These are phyloP conservation scores for Plectranthus barbatus DNA, from an alignment of 257 asterid species.

Conservation along the genomic window DNA sequence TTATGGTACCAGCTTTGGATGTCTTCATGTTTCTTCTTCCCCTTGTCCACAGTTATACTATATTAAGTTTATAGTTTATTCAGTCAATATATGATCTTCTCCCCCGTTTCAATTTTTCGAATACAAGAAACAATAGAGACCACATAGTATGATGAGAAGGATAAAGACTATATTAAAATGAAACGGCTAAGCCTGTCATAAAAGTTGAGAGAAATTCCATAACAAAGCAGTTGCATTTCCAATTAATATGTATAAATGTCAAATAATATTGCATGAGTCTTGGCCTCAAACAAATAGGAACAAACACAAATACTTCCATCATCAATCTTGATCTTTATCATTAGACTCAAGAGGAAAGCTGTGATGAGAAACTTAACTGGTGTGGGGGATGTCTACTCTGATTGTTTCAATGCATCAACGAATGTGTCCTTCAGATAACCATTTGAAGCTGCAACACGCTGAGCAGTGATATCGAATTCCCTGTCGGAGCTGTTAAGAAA, in stretches of 20 bases:
- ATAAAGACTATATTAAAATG: neutral
- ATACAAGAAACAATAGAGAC: no score
- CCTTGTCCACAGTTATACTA: slow-evolving; percentile 3
- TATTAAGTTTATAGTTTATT: slow-evolving; percentile 24
- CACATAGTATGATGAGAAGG: neutral
- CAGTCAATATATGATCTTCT: neutral
- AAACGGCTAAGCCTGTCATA: neutral
- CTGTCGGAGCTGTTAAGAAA: slow-evolving; percentile 46
- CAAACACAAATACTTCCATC: slow-evolving; percentile 5
- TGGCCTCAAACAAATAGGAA: slow-evolving; percentile 20
- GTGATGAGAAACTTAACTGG: slow-evolving; percentile 13
- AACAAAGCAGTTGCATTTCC: neutral
- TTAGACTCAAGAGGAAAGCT: slow-evolving; percentile 1
- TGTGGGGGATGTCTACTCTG: slow-evolving; percentile 31
- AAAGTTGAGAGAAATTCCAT: slow-evolving; percentile 10
- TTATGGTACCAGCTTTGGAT: neutral
- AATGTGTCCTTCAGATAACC: slow-evolving; percentile 55
- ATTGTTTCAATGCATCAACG: slow-evolving; percentile 46
- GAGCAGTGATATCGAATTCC: slow-evolving; percentile 63
- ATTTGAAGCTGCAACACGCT: slow-evolving; percentile 72
- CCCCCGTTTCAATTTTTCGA: no score
- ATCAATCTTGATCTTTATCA: slow-evolving; percentile 1
- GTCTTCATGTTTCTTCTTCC: slow-evolving; percentile 6
- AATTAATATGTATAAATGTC: slow-evolving; percentile 7
- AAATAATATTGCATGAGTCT: no score